Percentiles rank a stretch among this genome's conserved stretches.
Evolutionary conservation across 2,329 filamentous ascomycete species (phyloP).

Genomic region (Rutstroemia sydowiana): DNA sequence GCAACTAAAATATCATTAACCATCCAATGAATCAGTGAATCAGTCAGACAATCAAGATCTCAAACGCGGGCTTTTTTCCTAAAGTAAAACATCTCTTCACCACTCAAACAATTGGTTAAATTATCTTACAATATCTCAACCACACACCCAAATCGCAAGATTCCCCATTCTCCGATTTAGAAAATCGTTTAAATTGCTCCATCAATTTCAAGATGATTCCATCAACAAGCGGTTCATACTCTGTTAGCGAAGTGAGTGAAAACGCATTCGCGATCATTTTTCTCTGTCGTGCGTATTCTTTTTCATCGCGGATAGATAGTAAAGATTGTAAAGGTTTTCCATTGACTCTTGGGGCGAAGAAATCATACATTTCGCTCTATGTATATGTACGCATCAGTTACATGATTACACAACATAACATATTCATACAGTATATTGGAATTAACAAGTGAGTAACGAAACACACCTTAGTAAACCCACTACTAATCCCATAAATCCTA

Average conservation of each 20-base stretch:
- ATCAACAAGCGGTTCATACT: conserved; percentile 38
- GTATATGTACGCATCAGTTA: background rate
- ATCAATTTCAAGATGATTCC: background rate
- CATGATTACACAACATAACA: background rate
- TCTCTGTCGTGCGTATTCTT: background rate
- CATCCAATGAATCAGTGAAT: background rate
- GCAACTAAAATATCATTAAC: conserved; percentile 7
- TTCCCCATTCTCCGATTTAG: background rate
- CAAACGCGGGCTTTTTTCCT: no score
- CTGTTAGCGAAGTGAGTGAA: conserved; percentile 22
- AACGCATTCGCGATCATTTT: background rate
- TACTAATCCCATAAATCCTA: conserved; percentile 7
- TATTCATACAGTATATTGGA: background rate
- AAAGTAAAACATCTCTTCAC: no score
- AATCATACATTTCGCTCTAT: background rate
- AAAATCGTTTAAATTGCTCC: background rate
- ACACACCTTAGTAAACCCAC: conserved; percentile 5
- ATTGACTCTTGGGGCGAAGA: background rate
- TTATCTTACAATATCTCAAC: background rate
- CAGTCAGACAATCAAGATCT: no score
- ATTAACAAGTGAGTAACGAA: background rate
- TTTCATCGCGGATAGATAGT: background rate
- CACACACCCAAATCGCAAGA: background rate
- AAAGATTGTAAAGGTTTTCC: background rate
- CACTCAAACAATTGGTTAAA: no score